A percentile compares a stretch with the other conserved stretches of the same genome.
Evolutionary conservation across 2,329 filamentous ascomycete species (phyloP).

Genomic region (Aspergillus udagawae): DNA sequence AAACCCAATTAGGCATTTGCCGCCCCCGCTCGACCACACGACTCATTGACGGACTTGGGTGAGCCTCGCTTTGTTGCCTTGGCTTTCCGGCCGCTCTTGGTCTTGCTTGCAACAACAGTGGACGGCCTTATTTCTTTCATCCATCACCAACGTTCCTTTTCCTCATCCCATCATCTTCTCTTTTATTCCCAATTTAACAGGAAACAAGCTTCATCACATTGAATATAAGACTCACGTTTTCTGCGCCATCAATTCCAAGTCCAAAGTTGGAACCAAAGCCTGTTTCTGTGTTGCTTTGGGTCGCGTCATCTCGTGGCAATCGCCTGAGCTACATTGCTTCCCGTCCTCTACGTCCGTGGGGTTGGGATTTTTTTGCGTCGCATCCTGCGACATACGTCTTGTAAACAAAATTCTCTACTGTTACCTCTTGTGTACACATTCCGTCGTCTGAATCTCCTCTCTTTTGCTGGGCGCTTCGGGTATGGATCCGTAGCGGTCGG

Average conservation of each 20-base stretch:
- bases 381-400: background rate
- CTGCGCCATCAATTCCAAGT: background rate
- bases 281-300: background rate
- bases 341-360: background rate
- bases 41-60: background rate
- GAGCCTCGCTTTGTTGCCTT: background rate
- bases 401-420: background rate
- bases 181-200: background rate
- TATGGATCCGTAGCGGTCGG: conserved; percentile 1
- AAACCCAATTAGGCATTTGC: background rate
- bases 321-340: background rate
- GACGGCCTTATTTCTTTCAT: background rate
- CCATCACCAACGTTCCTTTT: background rate
- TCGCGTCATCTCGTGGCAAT: conserved; percentile 6
- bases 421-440: background rate
- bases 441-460: background rate
- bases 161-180: background rate
- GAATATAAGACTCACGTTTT: background rate
- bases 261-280: background rate
- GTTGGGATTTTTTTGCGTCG: background rate
- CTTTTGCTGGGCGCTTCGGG: background rate
- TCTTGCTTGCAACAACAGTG: background rate
- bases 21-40: background rate
- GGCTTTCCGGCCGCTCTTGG: background rate
- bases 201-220: background rate